Evolutionary conservation across 169 alveolate species (phyloP).

Genomic region (Eimeria acervulina): DNA sequence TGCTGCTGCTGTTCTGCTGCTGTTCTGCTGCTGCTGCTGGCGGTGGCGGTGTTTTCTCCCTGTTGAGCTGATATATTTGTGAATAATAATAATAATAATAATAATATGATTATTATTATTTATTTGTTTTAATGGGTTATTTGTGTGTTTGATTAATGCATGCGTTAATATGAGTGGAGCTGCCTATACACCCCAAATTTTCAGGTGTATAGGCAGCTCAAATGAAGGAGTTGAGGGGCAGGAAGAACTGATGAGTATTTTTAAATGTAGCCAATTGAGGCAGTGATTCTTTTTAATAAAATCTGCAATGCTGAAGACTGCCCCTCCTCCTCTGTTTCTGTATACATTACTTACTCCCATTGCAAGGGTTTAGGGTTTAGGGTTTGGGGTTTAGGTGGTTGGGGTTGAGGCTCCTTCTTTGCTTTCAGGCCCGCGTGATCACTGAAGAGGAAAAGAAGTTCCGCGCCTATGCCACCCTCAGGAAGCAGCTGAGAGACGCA

Average conservation of each 20-base stretch:
- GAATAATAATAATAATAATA: too few species aligned
- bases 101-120: too few species aligned
- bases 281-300: background rate
- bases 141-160: too few species aligned
- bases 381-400: background rate
- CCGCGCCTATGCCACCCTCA: constrained; percentile 86
- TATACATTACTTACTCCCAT: background rate
- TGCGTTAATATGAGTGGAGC: too few species aligned
- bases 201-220: constrained; percentile 3
- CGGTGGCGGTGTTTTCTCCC: too few species aligned
- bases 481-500: constrained; percentile 86
- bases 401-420: background rate
- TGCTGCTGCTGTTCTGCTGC: too few species aligned
- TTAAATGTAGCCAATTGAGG: background rate
- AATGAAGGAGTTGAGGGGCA: background rate
- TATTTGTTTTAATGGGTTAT: too few species aligned
- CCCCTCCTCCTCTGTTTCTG: background rate
- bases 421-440: constrained; percentile 86
- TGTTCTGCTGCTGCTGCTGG: too few species aligned
- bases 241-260: background rate
- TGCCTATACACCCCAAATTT: constrained; percentile 4
- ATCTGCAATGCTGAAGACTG: constrained; percentile 70
- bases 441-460: constrained; percentile 87
- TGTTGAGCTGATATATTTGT: background rate
- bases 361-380: background rate